Evolutionary conservation across 1,139 yeast genomes (phyloP), one percentile per base, ranked within the genome.

Genomic region (Kodamaea alishanica): DNA sequence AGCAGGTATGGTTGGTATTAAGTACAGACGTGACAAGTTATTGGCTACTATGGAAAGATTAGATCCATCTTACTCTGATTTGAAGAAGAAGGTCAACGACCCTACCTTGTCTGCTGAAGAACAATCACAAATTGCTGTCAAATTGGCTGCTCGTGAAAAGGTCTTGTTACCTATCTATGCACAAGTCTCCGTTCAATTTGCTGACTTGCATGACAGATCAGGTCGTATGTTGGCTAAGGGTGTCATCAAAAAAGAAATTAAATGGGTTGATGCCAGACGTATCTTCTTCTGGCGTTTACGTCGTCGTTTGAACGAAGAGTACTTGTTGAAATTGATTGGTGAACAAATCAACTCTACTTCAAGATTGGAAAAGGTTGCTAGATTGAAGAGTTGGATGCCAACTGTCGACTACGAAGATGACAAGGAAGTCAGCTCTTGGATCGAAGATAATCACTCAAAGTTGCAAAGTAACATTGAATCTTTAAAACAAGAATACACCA

Each of bases 241-340:
- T 44, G 86, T 84, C 40, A 88, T 92, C 54, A 77, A 84, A 53
- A 83, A 84, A 63, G 94, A 89, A 54, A 67, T 92, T 42, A 81
- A 84, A 55, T 90, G 97, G 97, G 65, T 66, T 34, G 76, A 89
- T 40, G 79, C 97, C 26, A 87, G 98, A 73, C 81, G 97, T 57
- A 86, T 78, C 79, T 94, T 92, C 81, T 92, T 88, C 92, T 92
- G 98, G 98, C 83, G 99, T 68, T 79, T 88, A 49, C 88, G 97
- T 70, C 85, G 98, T 70, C 87, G 97, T 68, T 74, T 94, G 65
- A 84, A 86, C 61, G 97, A 92, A 70, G 95, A 88, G 63, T 87
- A 88, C 65, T 73, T 90, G 56, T 72, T 88, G 62, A 81, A 78
- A 63, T 77, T 86, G 57, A 78, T 90, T 54, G 79, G 81, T 40